Conservation (phyloP, 2,329 filamentous ascomycete species). For the Microdochium trichocladiopsis region DNA sequence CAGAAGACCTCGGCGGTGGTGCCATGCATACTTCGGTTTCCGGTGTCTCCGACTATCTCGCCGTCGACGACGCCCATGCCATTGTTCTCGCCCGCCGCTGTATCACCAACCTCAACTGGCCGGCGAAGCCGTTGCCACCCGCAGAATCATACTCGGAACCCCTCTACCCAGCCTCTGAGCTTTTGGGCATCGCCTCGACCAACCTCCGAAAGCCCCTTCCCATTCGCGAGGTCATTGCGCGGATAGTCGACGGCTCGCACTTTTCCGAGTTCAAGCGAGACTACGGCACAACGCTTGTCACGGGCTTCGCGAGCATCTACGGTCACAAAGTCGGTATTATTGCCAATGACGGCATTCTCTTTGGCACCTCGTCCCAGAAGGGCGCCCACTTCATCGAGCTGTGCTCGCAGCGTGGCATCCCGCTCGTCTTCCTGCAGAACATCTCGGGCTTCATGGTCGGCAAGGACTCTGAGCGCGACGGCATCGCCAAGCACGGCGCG, state of each 20-base stretch:
- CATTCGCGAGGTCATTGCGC: slow-evolving; percentile 84
- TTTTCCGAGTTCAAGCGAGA: slow-evolving; percentile 93
- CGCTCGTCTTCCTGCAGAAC: slow-evolving; percentile 90
- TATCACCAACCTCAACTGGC: slow-evolving; percentile 87
- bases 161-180: slow-evolving; percentile 69
- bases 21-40: slow-evolving; percentile 85
- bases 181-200: slow-evolving; percentile 82
- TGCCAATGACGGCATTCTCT: slow-evolving; percentile 93
- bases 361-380: slow-evolving; percentile 83
- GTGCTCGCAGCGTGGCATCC: slow-evolving; percentile 82
- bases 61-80: slow-evolving; percentile 89
- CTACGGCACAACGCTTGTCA: slow-evolving; percentile 85
- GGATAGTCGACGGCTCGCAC: slow-evolving; percentile 82
- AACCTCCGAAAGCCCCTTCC: slow-evolving; percentile 82
- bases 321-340: slow-evolving; percentile 88
- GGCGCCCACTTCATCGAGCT: slow-evolving; percentile 96
- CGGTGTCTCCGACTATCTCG: slow-evolving; percentile 91
- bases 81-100: slow-evolving; percentile 78
- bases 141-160: slow-evolving; percentile 59
- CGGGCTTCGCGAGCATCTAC: slow-evolving; percentile 85
- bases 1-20: slow-evolving; percentile 86
- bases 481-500: slow-evolving; percentile 95
- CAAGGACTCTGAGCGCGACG: slow-evolving; percentile 81
- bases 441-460: slow-evolving; percentile 99
- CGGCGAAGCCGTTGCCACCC: slow-evolving; percentile 37